Evolutionary conservation across 2,329 filamentous ascomycete genomes (phyloP).

Genomic region (Neodidymelliopsis sp.): DNA sequence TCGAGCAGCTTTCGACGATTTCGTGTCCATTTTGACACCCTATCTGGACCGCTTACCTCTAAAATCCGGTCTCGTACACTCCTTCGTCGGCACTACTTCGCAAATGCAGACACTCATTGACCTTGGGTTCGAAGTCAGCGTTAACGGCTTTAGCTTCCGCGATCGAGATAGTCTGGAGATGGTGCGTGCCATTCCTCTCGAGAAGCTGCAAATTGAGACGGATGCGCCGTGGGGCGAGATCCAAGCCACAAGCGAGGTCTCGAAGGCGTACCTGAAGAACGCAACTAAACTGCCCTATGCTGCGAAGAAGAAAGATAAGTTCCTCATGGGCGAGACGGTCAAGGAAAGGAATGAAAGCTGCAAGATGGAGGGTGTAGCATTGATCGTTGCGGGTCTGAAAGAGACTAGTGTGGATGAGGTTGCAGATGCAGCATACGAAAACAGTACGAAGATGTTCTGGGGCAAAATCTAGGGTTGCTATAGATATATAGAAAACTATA

Average conservation of each 20-base stretch:
- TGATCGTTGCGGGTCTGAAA: conserved; percentile 59
- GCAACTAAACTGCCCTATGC: conserved; percentile 47
- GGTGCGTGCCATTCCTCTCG: conserved; percentile 52
- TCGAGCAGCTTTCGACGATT: conserved; percentile 54
- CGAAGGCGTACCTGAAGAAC: conserved; percentile 53
- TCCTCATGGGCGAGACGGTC: conserved; percentile 55
- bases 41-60: conserved; percentile 51
- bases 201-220: conserved; percentile 56
- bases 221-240: conserved; percentile 60
- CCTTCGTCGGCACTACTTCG: conserved; percentile 49
- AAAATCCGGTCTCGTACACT: conserved; percentile 49
- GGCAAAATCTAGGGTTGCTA: too few species aligned
- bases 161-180: conserved; percentile 52
- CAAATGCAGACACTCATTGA: conserved; percentile 52
- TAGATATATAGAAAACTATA: too few species aligned
- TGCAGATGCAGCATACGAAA: conserved; percentile 49
- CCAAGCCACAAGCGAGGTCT: conserved; percentile 44
- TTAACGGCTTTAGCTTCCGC: conserved; percentile 60
- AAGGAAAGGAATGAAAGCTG: conserved; percentile 63
- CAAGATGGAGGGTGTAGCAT: conserved; percentile 56
- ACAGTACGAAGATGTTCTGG: conserved; percentile 39
- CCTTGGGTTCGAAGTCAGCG: conserved; percentile 55
- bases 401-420: conserved; percentile 55
- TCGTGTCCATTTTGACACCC: conserved; percentile 51
- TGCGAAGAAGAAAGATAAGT: conserved; percentile 61